A percentile compares a stretch with the other conserved stretches of the same genome.
These are phyloP conservation scores for Nissolia schottii DNA, from an alignment of 306 rosid genomes.

Conservation along the genomic window DNA sequence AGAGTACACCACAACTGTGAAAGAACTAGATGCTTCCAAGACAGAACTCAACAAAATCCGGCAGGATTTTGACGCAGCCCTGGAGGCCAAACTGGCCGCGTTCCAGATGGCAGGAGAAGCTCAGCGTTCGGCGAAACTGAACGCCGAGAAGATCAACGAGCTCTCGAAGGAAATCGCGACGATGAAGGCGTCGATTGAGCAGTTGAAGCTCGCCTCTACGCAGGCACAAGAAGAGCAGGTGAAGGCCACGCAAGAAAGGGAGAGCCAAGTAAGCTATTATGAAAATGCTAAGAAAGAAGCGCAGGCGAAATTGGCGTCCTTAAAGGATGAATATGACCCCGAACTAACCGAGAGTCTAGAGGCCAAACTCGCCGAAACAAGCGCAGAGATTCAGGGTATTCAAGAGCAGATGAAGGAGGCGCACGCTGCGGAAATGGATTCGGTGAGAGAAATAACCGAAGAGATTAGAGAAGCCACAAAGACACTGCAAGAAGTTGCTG, in stretches of 20 bases:
- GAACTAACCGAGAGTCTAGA: constrained; percentile 37
- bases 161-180: constrained; percentile 57
- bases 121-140: constrained; percentile 57
- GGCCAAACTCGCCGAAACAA: constrained; percentile 52
- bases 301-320: constrained; percentile 35
- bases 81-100: constrained; percentile 76
- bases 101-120: constrained; percentile 95
- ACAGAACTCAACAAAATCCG: constrained; percentile 76
- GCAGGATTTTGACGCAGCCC: constrained; percentile 80
- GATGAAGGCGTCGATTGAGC: constrained; percentile 52
- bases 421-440: constrained; percentile 60
- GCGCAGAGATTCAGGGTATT: constrained; percentile 46
- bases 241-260: constrained; percentile 43
- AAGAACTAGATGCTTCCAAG: constrained; percentile 79
- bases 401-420: constrained; percentile 51
- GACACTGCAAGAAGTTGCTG: constrained; percentile 49
- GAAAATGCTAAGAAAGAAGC: constrained; percentile 41
- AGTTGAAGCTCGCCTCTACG: constrained; percentile 42
- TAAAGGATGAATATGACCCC: constrained; percentile 50
- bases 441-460: constrained; percentile 39
- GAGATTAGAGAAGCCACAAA: constrained; percentile 66
- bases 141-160: constrained; percentile 51
- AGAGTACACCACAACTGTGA: constrained; percentile 51
- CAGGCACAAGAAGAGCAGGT: constrained; percentile 47
- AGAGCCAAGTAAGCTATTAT: constrained; percentile 26